Evolutionary conservation across 345 rosid species (phyloP).

Genomic region (Gossypium ekmanianum): DNA sequence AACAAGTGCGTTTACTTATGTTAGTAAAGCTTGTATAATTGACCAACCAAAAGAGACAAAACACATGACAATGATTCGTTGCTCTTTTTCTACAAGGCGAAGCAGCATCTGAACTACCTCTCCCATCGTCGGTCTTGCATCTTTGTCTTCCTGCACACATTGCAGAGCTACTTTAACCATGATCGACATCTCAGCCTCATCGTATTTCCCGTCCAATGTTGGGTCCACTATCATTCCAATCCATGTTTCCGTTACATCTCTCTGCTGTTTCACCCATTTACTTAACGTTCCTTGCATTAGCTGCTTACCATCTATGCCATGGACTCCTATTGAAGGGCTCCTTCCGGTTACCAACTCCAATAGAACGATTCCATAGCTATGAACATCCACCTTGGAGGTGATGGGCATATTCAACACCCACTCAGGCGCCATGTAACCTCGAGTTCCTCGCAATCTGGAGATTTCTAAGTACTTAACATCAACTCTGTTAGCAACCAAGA

Average conservation of each 20-base stretch:
- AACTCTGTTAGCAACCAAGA: no score
- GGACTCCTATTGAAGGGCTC: background rate
- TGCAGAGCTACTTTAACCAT: no score
- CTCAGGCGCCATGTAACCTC: constrained; percentile 31
- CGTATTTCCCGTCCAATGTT: constrained; percentile 9
- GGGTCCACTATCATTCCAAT: constrained; percentile 19
- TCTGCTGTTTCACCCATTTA: constrained; percentile 13
- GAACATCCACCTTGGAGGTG: constrained; percentile 41
- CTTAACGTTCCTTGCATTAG: background rate
- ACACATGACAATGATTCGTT: no score
- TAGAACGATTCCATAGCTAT: constrained; percentile 38
- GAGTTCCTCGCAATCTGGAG: constrained; percentile 20
- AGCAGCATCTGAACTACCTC: no score
- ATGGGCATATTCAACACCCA: constrained; percentile 26
- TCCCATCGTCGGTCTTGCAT: no score
- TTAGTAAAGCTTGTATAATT: no score
- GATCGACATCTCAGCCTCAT: background rate
- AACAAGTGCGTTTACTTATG: no score
- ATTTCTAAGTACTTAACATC: no score
- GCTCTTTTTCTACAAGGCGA: no score
- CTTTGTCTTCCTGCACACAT: no score
- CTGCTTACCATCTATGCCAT: background rate
- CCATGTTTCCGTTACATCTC: constrained; percentile 8
- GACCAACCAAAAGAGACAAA: no score
- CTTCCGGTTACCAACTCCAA: constrained; percentile 29